Percentiles rank a stretch among this genome's conserved stretches.
phyloP scores from a whole-genome alignment of 2,329 filamentous ascomycete species.

The Gnomoniopsis smithogilvyi region DNA sequence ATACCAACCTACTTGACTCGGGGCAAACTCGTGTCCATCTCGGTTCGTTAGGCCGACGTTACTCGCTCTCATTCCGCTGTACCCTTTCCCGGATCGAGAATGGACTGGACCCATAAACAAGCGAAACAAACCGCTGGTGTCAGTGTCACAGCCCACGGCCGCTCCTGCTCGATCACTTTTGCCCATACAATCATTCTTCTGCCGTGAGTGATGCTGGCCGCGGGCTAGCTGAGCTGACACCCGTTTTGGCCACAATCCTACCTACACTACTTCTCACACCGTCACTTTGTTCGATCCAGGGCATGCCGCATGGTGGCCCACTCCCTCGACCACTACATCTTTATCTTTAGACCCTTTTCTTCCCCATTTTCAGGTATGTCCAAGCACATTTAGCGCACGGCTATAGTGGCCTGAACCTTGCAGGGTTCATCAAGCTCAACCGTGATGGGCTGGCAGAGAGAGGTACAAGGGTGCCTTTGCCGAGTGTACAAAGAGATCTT shows the following conservation, averaged over 20 bases:
- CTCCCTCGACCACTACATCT: conserved; percentile 4
- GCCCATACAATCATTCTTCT: no score
- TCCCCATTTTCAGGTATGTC: background rate
- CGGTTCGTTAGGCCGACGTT: background rate
- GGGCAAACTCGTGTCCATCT: background rate
- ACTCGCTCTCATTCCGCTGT: background rate
- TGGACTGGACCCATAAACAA: conserved; percentile 3
- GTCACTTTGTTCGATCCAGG: background rate
- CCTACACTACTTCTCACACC: no score
- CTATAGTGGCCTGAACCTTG: background rate
- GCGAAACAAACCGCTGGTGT: conserved; percentile 3
- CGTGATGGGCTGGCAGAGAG: conserved; percentile 1
- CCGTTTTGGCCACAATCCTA: background rate
- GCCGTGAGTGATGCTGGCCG: background rate
- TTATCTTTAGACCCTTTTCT: no score
- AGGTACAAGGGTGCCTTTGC: conserved; percentile 6
- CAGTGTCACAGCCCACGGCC: background rate
- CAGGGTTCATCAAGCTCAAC: background rate
- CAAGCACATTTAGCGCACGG: background rate
- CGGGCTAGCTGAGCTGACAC: conserved; percentile 5
- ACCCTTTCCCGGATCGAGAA: background rate
- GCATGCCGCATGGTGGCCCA: conserved; percentile 5
- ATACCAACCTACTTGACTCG: no score
- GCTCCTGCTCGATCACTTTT: background rate
- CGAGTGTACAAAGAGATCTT: background rate